Evolutionary conservation across 208 protist species (phyloP).

Genomic region (Leishmania aethiopica): DNA sequence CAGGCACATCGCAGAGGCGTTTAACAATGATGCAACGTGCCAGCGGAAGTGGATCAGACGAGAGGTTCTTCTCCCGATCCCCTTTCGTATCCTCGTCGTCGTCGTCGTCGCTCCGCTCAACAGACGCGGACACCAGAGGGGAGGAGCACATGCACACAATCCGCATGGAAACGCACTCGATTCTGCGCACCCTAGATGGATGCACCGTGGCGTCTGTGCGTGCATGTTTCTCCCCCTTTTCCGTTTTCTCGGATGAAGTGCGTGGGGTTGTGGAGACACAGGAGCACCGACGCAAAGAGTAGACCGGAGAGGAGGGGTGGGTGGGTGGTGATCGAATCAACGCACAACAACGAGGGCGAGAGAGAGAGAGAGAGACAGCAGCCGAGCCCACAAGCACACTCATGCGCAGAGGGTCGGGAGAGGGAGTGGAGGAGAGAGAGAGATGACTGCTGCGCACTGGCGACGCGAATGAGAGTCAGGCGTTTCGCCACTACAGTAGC

Average conservation of each 20-base stretch:
- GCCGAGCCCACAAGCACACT: not conserved
- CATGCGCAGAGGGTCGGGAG: not conserved
- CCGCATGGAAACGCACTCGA: not conserved
- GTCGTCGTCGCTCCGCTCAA: not conserved
- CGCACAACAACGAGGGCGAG: not conserved
- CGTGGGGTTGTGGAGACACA: not conserved
- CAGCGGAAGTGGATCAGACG: not conserved
- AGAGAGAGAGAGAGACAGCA: not conserved
- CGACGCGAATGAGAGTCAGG: not conserved
- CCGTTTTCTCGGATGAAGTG: not conserved
- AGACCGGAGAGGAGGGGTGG: conserved; percentile 3
- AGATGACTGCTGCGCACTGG: not conserved
- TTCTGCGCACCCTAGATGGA: not conserved
- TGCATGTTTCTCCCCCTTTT: not conserved
- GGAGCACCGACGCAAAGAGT: not conserved
- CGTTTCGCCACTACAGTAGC: not conserved
- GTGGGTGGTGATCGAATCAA: not conserved
- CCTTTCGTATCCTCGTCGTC: not conserved
- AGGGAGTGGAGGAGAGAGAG: not conserved
- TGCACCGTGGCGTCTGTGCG: not conserved
- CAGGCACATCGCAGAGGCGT: not conserved
- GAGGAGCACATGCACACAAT: not conserved
- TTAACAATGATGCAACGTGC: not conserved
- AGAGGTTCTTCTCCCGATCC: not conserved
- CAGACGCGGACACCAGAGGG: not conserved